Evolutionary conservation across 768 basidiomycete genomes (phyloP).

Genomic region (Psilocybe sp.): DNA sequence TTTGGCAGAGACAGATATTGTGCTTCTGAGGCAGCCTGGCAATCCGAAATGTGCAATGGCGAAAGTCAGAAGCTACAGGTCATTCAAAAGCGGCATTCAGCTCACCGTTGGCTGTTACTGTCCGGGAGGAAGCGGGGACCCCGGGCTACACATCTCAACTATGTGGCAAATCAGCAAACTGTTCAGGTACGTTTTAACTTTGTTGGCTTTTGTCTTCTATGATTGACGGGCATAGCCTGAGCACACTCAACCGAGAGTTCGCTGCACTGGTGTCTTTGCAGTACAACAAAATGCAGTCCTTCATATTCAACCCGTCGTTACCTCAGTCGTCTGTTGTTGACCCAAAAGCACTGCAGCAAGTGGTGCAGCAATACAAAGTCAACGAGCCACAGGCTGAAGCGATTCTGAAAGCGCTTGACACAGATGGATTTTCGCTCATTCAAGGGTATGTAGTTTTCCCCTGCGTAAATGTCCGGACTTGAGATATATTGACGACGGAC

Average conservation of each 20-base stretch:
- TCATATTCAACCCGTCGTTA: conserved; percentile 68
- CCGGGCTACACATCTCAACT: conserved; percentile 61
- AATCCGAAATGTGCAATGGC: conserved; percentile 59
- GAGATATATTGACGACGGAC: neutral
- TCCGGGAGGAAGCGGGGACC: conserved; percentile 40
- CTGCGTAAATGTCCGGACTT: neutral
- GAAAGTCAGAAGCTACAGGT: conserved; percentile 46
- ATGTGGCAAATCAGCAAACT: conserved; percentile 78
- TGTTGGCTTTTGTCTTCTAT: neutral
- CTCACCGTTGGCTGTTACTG: conserved; percentile 58
- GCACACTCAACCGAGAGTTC: conserved; percentile 91
- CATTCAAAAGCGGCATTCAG: conserved; percentile 43
- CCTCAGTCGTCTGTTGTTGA: conserved; percentile 44
- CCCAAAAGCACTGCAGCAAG: conserved; percentile 48
- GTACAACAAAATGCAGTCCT: conserved; percentile 75
- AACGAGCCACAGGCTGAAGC: conserved; percentile 96
- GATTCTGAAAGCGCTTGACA: conserved; percentile 69
- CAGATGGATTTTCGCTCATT: conserved; percentile 82
- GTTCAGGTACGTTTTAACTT: conserved; percentile 59
- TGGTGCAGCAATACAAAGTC: conserved; percentile 69
- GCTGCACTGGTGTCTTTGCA: conserved; percentile 79
- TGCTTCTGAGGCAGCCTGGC: conserved; percentile 68
- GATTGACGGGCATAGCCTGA: conserved; percentile 56
- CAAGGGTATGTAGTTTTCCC: conserved; percentile 68
- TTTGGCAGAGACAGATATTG: conserved; percentile 79